Evolutionary conservation across 2,329 filamentous ascomycete genomes (phyloP).

Genomic region (Penicillium paneum): DNA sequence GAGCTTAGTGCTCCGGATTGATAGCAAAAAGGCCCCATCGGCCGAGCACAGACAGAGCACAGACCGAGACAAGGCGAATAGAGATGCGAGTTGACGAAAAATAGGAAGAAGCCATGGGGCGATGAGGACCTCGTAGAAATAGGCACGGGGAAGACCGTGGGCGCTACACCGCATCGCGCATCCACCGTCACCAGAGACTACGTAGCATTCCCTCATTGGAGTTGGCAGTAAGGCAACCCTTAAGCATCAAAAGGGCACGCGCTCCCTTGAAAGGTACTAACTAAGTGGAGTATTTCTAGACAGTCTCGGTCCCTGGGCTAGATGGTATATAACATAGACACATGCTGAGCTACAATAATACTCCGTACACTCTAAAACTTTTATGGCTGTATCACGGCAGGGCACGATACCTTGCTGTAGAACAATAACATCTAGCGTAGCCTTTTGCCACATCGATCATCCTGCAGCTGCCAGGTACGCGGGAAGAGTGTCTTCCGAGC

Average conservation of each 20-base stretch:
- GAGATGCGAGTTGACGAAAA: too few species aligned
- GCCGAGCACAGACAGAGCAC: too few species aligned
- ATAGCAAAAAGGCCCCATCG: too few species aligned
- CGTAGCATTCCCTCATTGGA: background rate
- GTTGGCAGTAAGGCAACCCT: background rate
- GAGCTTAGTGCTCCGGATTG: too few species aligned
- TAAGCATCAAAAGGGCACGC: background rate
- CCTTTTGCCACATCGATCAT: conserved; percentile 17
- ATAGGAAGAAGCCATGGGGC: too few species aligned
- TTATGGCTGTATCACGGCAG: background rate
- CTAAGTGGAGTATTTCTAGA: background rate
- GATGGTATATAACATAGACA: background rate
- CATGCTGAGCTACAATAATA: background rate
- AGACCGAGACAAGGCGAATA: too few species aligned
- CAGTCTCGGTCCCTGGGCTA: background rate
- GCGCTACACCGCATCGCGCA: too few species aligned
- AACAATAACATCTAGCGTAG: background rate
- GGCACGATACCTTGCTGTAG: background rate
- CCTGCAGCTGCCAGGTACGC: conserved; percentile 24
- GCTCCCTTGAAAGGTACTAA: background rate
- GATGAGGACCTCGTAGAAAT: too few species aligned
- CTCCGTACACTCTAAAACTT: background rate
- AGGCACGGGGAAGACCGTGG: too few species aligned
- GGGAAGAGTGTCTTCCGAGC: conserved; percentile 6
- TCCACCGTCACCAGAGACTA: too few species aligned